phyloP scores from a whole-genome alignment of 2,329 filamentous ascomycete genomes.

The Stylonectria norvegica region DNA sequence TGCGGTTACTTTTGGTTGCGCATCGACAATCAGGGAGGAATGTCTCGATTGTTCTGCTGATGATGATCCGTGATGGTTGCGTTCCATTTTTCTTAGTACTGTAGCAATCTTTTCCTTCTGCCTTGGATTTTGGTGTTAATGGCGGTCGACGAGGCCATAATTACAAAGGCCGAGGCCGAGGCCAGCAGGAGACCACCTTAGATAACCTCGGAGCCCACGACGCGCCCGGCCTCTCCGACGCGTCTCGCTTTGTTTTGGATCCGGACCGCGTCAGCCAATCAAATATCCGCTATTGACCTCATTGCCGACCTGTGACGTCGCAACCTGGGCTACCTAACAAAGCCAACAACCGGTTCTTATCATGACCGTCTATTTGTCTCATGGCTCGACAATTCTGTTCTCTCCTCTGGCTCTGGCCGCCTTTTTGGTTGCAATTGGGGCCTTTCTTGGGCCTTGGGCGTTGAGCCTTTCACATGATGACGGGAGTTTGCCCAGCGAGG shows the following conservation, averaged over 20 bases:
- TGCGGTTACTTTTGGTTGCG: too few relatives aligned
- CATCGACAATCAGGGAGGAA: too few relatives aligned
- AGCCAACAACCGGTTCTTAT: slow-evolving; percentile 1
- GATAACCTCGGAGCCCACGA: slow-evolving; percentile 7
- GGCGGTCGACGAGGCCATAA: too few relatives aligned
- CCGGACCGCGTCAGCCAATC: slow-evolving; percentile 21
- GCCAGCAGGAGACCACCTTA: neutral
- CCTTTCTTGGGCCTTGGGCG: neutral
- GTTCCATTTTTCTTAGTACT: too few relatives aligned
- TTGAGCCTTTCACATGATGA: neutral
- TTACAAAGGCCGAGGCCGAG: slow-evolving; percentile 7
- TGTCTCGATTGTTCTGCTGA: too few relatives aligned
- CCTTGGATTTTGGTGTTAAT: too few relatives aligned
- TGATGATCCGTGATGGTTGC: too few relatives aligned
- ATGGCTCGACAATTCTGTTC: slow-evolving; percentile 5
- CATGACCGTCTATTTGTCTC: slow-evolving; percentile 10
- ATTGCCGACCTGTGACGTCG: slow-evolving; percentile 2
- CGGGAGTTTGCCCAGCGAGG: too few relatives aligned
- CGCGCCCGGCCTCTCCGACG: slow-evolving; percentile 14
- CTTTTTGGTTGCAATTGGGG: too few relatives aligned
- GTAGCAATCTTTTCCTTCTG: too few relatives aligned
- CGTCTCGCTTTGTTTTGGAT: slow-evolving; percentile 23
- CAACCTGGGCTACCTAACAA: slow-evolving; percentile 9
- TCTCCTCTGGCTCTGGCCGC: slow-evolving; percentile 4
- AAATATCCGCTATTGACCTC: slow-evolving; percentile 8